phyloP scores from a whole-genome alignment of 306 rosid species.

The Cucurbita ficifolia region DNA sequence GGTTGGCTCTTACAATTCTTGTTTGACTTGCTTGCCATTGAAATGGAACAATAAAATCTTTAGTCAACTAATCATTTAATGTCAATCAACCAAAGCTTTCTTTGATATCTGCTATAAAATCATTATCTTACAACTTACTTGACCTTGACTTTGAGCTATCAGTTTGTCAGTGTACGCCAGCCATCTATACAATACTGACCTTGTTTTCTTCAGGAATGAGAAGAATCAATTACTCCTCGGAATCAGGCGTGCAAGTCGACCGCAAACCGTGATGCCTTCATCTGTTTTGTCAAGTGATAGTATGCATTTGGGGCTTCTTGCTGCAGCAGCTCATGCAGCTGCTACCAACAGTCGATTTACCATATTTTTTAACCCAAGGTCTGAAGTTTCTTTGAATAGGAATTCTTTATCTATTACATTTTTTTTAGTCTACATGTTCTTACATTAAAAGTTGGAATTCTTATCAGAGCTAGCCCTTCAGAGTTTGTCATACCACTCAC shows the following conservation, averaged over 20 bases:
- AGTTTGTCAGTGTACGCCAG: background rate
- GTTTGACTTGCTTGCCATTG: background rate
- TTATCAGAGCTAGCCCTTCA: constrained; percentile 85
- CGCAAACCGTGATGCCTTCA: constrained; percentile 97
- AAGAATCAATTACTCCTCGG: constrained; percentile 91
- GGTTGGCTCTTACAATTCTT: too few relatives aligned
- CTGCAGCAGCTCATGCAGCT: constrained; percentile 99
- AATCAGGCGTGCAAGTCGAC: constrained; percentile 81
- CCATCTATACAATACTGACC: background rate
- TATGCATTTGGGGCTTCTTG: constrained; percentile 99
- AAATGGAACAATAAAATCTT: background rate
- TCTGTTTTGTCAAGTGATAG: constrained; percentile 96
- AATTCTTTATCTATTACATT: background rate
- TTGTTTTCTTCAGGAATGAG: constrained; percentile 52
- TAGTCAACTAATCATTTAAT: background rate
- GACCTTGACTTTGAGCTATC: background rate
- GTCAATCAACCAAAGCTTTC: background rate
- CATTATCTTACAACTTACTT: background rate
- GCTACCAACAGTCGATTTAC: constrained; percentile 92
- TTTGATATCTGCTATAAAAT: background rate
- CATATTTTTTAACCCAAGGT: constrained; percentile 97
- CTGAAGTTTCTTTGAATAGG: background rate
- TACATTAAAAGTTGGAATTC: background rate
- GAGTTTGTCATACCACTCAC: constrained; percentile 88
- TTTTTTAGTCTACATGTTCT: background rate